Evolutionary conservation across 371 early-diverging fungal species (phyloP).

Genomic region (Zychaea mexicana): DNA sequence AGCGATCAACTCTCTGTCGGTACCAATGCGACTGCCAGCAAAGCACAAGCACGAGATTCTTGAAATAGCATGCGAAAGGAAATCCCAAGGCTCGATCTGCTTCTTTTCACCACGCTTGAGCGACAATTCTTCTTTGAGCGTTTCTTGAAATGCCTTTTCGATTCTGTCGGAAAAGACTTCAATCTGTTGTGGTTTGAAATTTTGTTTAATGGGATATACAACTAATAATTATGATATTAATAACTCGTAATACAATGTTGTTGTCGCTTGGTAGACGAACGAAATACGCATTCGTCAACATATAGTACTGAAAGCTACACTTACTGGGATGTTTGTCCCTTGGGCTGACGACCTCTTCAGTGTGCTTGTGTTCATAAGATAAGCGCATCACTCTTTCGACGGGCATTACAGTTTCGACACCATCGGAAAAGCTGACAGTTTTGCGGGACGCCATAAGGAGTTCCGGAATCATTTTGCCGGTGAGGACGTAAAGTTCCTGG

Average conservation of each 20-base stretch:
- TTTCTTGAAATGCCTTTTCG: conserved; percentile 16
- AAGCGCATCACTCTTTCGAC: conserved; percentile 3
- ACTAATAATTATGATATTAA: conserved; percentile 4
- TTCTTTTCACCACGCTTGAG: conserved; percentile 25
- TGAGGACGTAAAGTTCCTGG: conserved; percentile 10
- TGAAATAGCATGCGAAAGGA: conserved; percentile 23
- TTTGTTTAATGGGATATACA: conserved; percentile 32
- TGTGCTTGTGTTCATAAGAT: conserved; percentile 16
- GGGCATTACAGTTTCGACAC: conserved; percentile 19
- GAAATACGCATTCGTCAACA: too few relatives aligned
- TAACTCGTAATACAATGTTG: too few relatives aligned
- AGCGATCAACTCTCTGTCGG: conserved; percentile 21
- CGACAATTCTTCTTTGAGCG: conserved; percentile 14
- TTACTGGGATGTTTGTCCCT: conserved; percentile 17
- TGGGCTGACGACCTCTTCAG: conserved; percentile 5
- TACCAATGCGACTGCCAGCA: conserved; percentile 28
- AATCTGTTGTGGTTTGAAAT: conserved; percentile 35
- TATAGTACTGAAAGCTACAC: too few relatives aligned
- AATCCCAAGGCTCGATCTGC: conserved; percentile 12
- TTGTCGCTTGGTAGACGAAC: too few relatives aligned
- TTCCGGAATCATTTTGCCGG: conserved; percentile 15
- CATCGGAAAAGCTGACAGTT: conserved; percentile 18
- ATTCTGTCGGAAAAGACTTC: conserved; percentile 36
- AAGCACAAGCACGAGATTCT: conserved; percentile 36
- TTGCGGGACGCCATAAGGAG: conserved; percentile 7